Base-by-base conservation (phyloP, 768 basidiomycete species). In the Phaffia tasmanica region DNA sequence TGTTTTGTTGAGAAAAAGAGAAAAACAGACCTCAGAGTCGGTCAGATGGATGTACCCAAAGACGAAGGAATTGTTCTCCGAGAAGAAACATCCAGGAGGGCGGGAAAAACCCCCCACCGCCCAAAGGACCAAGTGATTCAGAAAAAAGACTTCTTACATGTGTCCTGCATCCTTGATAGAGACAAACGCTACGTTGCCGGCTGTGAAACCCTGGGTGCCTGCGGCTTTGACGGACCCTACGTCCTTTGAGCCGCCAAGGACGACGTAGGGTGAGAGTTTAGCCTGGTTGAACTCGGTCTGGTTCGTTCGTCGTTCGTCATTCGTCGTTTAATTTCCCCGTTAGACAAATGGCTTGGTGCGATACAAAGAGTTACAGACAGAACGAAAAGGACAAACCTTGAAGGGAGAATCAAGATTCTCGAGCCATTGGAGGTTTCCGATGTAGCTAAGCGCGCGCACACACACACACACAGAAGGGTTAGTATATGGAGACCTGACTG, bases 121-220 rank as follows among this genome's bases (percentile, higher is more conserved):
- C 47, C 88, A 88, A 71, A 7, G 67, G 69, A 69, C 55, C 63
- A 57, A 50, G 64, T 59, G n/a, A 32, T 64, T 7, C n/a, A 35
- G 14, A 47, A 29, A 23, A 18, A 14, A 56, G 25, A 19, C 5
- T 30, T 71, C 74, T 70, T 35, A 75, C 75, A 79, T 78, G 70
- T 76, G 91, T 81, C 92, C 92, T 32, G 91, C 88, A 71, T 87
- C 85, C 71, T 82, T 78, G 46, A 94, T 81, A 50, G 81, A 81
- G 15, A 89, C 86, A 69, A 87, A 92, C 0, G 89, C 89, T 57
- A 90, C 79, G 71, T 89, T 90, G n/a, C 90, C 89, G 4, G 87
- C 86, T 15, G 82, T 80, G 67, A 79, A 80, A 2, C 82, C 82
- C 21, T 78, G 79, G 3, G 84, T 83, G 53, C 85, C 87, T 2